Evolutionary conservation across 2,329 filamentous ascomycete species (phyloP).

Genomic region (Apiospora rasikravindrae): DNA sequence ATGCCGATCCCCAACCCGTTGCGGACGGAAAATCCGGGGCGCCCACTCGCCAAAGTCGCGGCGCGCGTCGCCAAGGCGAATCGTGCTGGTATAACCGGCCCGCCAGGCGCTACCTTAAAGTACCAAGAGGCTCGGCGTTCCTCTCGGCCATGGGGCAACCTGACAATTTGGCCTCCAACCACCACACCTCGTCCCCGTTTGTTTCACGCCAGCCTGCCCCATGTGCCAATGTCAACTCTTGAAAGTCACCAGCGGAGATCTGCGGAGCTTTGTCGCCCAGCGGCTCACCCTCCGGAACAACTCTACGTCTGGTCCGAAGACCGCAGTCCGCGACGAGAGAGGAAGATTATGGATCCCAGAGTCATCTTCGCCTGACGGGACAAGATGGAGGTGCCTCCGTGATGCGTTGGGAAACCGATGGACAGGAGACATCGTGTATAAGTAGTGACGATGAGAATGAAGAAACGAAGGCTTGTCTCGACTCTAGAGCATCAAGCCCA

Average conservation of each 20-base stretch:
- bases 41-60: background rate
- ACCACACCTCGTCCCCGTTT: background rate
- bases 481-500: background rate
- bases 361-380: background rate
- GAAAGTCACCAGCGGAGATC: background rate
- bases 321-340: slow-evolving; percentile 3
- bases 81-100: background rate
- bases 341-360: background rate
- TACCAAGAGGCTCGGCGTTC: slow-evolving; percentile 17
- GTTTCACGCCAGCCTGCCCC: background rate
- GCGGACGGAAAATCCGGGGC: background rate
- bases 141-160: background rate
- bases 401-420: background rate
- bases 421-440: background rate
- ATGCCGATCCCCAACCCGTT: background rate
- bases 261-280: background rate
- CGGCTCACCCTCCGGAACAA: background rate
- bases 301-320: background rate
- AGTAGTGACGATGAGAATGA: background rate
- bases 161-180: background rate
- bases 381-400: background rate
- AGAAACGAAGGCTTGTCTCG: background rate
- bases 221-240: background rate
- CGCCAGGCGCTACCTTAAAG: slow-evolving; percentile 11
- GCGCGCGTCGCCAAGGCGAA: background rate